Evolutionary conservation across 495 filamentous ascomycete species (phyloP).

Genomic region (Cercophora sp.): DNA sequence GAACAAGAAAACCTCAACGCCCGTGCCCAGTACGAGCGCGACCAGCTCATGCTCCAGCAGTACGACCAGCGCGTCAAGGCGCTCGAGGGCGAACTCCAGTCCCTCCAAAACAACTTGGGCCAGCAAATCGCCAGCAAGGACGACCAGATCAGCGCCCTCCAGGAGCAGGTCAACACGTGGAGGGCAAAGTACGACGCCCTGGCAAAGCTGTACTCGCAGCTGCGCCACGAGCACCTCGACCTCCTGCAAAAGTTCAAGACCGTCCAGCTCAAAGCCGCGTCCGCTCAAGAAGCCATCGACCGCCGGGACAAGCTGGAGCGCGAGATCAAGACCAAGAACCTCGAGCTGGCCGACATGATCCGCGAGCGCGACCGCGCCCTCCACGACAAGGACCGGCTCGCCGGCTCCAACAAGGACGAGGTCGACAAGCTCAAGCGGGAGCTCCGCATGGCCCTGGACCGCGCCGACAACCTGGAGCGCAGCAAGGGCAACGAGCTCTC

Average conservation of each 20-base stretch:
- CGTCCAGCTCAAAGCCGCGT: constrained; percentile 92
- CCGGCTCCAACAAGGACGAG: constrained; percentile 86
- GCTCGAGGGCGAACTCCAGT: constrained; percentile 78
- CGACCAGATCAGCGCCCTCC: constrained; percentile 85
- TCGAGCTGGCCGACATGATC: constrained; percentile 98
- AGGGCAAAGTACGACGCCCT: constrained; percentile 93
- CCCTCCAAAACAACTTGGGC: constrained; percentile 76
- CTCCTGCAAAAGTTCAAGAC: constrained; percentile 91
- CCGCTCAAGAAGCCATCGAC: constrained; percentile 95
- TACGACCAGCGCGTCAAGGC: constrained; percentile 93
- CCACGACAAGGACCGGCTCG: constrained; percentile 81
- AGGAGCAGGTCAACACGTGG: constrained; percentile 96
- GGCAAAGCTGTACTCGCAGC: constrained; percentile 93
- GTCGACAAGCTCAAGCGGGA: constrained; percentile 96
- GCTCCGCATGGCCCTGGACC: constrained; percentile 85
- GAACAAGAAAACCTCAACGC: constrained; percentile 94
- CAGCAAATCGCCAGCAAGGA: constrained; percentile 86
- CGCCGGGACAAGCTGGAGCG: constrained; percentile 90
- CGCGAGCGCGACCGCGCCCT: constrained; percentile 92
- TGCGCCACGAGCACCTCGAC: constrained; percentile 92
- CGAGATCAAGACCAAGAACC: constrained; percentile 97
- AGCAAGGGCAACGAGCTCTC: constrained; percentile 92
- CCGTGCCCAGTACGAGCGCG: constrained; percentile 90
- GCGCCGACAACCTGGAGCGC: constrained; percentile 86
- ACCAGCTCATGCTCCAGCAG: constrained; percentile 93